Percentiles rank a stretch among this genome's conserved stretches.
Conservation (phyloP, 257 asterid genomes). For the Phtheirospermum japonicum region DNA sequence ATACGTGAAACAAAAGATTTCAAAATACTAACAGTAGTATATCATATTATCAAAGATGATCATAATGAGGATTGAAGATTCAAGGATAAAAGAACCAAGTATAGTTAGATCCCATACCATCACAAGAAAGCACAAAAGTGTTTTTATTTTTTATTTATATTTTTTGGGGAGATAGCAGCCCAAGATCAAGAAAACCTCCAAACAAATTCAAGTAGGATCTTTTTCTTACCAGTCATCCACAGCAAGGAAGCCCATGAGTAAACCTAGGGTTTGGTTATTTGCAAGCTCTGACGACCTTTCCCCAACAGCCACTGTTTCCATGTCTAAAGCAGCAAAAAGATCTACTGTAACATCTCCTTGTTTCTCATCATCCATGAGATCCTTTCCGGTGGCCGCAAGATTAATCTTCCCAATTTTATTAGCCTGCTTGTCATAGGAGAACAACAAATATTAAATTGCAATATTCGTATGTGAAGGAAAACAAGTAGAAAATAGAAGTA, state of each 20-base stretch:
- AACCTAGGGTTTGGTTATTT: conserved; percentile 81
- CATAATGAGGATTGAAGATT: background rate
- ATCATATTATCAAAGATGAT: background rate
- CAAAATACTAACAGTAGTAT: background rate
- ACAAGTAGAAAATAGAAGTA: background rate
- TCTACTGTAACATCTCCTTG: conserved; percentile 96
- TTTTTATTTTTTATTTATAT: background rate
- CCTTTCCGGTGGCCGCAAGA: conserved; percentile 99
- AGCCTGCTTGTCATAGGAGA: conserved; percentile 55
- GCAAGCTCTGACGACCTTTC: conserved; percentile 79
- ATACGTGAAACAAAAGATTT: background rate
- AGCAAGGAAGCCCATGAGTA: conserved; percentile 89
- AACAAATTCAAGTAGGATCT: conserved; percentile 11
- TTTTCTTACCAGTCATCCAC: conserved; percentile 90
- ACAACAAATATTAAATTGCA: conserved; percentile 21
- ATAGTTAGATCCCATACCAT: background rate
- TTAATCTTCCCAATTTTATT: conserved; percentile 93
- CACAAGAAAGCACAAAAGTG: conserved; percentile 10
- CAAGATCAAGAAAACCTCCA: conserved; percentile 15
- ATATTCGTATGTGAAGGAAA: conserved; percentile 7
- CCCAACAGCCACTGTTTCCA: conserved; percentile 69
- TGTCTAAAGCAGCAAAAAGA: conserved; percentile 84
- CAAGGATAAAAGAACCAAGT: too few relatives aligned
- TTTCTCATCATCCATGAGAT: conserved; percentile 99
- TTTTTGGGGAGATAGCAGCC: conserved; percentile 13